Evolutionary conservation across 768 basidiomycete genomes (phyloP).

Genomic region (Boletus fagicola): DNA sequence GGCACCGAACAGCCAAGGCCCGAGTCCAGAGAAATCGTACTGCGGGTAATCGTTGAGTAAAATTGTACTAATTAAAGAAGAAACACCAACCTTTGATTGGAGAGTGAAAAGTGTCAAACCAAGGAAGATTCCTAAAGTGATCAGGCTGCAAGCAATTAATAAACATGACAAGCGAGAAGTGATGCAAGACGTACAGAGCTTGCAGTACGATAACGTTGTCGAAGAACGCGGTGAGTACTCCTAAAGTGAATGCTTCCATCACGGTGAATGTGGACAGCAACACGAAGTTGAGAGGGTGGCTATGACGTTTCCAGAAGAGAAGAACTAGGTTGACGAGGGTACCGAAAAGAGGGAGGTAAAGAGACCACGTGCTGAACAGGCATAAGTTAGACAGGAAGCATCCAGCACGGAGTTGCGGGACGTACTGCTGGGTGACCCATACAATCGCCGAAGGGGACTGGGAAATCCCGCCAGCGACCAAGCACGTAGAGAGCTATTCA

Average conservation of each 20-base stretch:
- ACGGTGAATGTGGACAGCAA: slow-evolving; percentile 85
- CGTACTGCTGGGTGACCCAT: slow-evolving; percentile 75
- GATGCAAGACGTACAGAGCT: slow-evolving; percentile 59
- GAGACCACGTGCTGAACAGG: slow-evolving; percentile 62
- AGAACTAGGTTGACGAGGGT: slow-evolving; percentile 76
- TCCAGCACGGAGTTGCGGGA: slow-evolving; percentile 11
- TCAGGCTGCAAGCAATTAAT: slow-evolving; percentile 49
- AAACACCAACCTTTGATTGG: slow-evolving; percentile 73
- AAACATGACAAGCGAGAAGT: neutral
- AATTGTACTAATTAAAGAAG: neutral
- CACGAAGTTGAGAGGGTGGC: slow-evolving; percentile 83
- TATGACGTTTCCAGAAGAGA: slow-evolving; percentile 91
- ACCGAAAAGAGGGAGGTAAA: slow-evolving; percentile 76
- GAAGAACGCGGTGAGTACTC: slow-evolving; percentile 77
- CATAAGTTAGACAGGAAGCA: slow-evolving; percentile 1
- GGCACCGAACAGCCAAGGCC: slow-evolving; percentile 84
- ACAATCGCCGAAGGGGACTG: slow-evolving; percentile 55
- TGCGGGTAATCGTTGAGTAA: slow-evolving; percentile 27
- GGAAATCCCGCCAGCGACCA: slow-evolving; percentile 73
- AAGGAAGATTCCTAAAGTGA: slow-evolving; percentile 90
- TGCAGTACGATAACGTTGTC: slow-evolving; percentile 76
- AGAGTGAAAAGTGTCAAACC: slow-evolving; percentile 94
- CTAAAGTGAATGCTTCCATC: slow-evolving; percentile 88
- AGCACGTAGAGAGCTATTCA: slow-evolving; percentile 63
- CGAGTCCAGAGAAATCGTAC: slow-evolving; percentile 95